Base-by-base conservation (phyloP, 192 early-diverging fungal species). In the Oehlia diaphana region DNA sequence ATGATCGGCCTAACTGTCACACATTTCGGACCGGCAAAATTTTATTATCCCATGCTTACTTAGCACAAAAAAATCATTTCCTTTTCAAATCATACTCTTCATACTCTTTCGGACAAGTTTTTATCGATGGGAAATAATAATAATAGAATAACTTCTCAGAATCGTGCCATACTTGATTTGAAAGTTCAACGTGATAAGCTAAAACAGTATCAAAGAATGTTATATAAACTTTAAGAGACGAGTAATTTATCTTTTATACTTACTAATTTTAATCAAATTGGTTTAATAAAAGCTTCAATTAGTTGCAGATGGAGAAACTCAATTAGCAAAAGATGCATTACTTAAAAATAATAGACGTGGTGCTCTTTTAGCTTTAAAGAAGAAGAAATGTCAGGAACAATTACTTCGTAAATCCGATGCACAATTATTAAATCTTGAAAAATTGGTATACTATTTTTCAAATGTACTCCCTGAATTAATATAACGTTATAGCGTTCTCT, bases 121-220 rank as follows among this genome's bases (percentile, higher is more conserved):
- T n/a, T 64, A 10, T 26, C n/a, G 35, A 71, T 71, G 77, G 68
- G 68, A 28, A 16, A 72, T 16, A 61, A 89, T 82, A 88, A 87
- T 69, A 75, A 81, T 78, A 92, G 90, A 78, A 92, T 98, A 49
- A 96, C 96, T 0, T 82, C 91, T 19, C 94, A 96, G 74, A 97
- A 99, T 87, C 91, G 91, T 81, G 94, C 98, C 33, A 95, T 99
- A 69, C 89, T 97, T 44, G 95, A 99, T 83, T 91, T 99, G 75
- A 98, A 98, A 79, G 88, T 96, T 16, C 97, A 99, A 84, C 88
- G 97, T 58, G 98, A 99, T 86, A 96, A 94, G 82, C 85, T 99
- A 4, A 94, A 91, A 74, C 91, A 95, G 82, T 98, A 97, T 79
- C 93, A 96, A 68, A 96, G 94, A 84, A 91, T 93, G 87, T 94